Percentiles rank a stretch among this genome's conserved stretches.
Evolutionary conservation across 2,329 filamentous ascomycete species (phyloP).

Genomic region (Trichophyton simii): DNA sequence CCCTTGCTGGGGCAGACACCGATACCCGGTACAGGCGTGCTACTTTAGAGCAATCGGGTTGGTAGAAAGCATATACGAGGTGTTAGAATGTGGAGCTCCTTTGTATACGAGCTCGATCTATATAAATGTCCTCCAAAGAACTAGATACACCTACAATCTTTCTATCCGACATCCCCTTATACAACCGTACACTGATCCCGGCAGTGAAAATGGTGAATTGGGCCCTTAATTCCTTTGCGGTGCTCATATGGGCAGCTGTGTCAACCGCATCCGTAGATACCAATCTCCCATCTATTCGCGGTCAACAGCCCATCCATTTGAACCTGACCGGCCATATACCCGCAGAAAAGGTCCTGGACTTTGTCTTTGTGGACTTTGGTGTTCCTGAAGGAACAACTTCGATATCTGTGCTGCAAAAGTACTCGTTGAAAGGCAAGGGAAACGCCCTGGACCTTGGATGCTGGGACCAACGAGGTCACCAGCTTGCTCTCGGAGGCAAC

Average conservation of each 20-base stretch:
- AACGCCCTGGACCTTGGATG: conserved; percentile 16
- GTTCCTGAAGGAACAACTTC: conserved; percentile 14
- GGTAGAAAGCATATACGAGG: too few relatives aligned
- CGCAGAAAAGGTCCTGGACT: conserved; percentile 14
- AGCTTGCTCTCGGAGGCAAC: conserved; percentile 7
- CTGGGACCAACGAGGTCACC: conserved; percentile 14
- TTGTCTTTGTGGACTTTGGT: conserved; percentile 16
- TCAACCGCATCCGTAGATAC: not conserved
- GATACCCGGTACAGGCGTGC: too few relatives aligned
- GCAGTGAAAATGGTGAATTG: not conserved
- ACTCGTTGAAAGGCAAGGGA: conserved; percentile 12
- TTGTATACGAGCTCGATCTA: too few relatives aligned
- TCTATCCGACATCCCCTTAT: too few relatives aligned
- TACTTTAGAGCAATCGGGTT: too few relatives aligned
- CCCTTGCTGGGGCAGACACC: too few relatives aligned
- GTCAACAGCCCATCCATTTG: conserved; percentile 7
- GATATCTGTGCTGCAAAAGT: conserved; percentile 15
- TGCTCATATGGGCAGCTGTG: not conserved
- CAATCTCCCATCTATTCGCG: not conserved
- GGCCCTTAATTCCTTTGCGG: not conserved
- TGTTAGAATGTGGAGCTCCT: too few relatives aligned
- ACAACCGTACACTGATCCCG: too few relatives aligned
- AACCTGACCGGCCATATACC: conserved; percentile 15
- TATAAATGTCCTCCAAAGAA: too few relatives aligned
- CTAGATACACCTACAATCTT: too few relatives aligned